A percentile compares a stretch with the other conserved stretches of the same genome.
Conservation (phyloP, 441 rosid species). For the Oxalis stricta region DNA sequence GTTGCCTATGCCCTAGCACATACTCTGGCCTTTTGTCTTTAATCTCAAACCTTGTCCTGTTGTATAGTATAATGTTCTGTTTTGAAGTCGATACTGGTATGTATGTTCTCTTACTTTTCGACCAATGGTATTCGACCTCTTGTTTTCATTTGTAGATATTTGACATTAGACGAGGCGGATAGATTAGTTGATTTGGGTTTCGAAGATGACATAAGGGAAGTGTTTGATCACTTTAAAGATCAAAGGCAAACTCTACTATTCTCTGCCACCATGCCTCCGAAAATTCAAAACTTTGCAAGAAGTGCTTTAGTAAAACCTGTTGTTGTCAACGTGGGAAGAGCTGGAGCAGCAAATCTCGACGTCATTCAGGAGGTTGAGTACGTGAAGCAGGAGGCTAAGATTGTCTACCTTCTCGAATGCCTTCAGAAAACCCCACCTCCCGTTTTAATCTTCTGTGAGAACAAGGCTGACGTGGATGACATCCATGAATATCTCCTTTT, state of each 20-base stretch:
- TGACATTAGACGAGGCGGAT: constrained; percentile 93
- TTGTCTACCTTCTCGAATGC: constrained; percentile 90
- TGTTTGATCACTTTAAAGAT: constrained; percentile 81
- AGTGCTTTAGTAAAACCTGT: constrained; percentile 86
- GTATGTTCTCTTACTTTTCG: too few species aligned
- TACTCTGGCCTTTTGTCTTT: too few species aligned
- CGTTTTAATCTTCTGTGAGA: constrained; percentile 82
- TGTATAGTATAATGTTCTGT: too few species aligned
- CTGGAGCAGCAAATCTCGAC: constrained; percentile 94
- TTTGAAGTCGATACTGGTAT: too few species aligned
- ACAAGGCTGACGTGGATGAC: constrained; percentile 85
- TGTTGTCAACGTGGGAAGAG: constrained; percentile 80
- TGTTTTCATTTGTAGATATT: constrained; percentile 37
- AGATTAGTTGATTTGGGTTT: constrained; percentile 90
- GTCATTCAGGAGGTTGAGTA: constrained; percentile 94
- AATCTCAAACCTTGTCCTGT: too few species aligned
- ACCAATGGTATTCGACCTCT: constrained; percentile 1
- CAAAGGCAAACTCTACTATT: constrained; percentile 86
- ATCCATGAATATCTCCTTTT: constrained; percentile 80
- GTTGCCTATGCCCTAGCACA: too few species aligned
- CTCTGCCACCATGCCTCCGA: constrained; percentile 93
- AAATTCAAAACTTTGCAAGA: constrained; percentile 82
- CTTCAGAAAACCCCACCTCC: constrained; percentile 92
- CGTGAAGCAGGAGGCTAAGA: constrained; percentile 91
- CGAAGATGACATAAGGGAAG: constrained; percentile 94